phyloP scores from a whole-genome alignment of 306 rosid genomes.

The Vicia faba region DNA sequence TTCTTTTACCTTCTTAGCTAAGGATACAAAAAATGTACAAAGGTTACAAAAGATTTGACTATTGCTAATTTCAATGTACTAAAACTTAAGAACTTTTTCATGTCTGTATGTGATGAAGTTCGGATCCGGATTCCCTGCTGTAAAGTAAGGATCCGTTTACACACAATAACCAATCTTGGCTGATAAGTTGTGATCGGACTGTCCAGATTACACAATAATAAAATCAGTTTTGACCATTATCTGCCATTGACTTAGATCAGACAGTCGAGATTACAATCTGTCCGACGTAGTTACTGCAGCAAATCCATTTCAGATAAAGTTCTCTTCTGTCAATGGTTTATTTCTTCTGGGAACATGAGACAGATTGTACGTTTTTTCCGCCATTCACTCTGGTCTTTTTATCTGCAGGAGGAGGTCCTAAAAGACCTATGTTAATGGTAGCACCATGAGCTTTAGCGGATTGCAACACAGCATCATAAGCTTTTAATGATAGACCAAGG shows the following conservation, averaged over 20 bases:
- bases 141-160: not conserved
- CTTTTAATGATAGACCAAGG: constrained; percentile 63
- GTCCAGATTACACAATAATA: not conserved
- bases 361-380: constrained; percentile 41
- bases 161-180: not conserved
- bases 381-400: constrained; percentile 43
- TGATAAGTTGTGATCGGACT: not conserved
- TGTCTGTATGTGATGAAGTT: constrained; percentile 32
- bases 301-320: not conserved
- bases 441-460: constrained; percentile 60
- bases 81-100: constrained; percentile 30
- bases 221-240: not conserved
- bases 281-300: not conserved
- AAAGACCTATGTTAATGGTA: constrained; percentile 49
- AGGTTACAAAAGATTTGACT: constrained; percentile 33
- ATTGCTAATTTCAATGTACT: constrained; percentile 30
- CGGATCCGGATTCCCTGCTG: constrained; percentile 1
- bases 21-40: constrained; percentile 42
- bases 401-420: constrained; percentile 77
- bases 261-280: not conserved
- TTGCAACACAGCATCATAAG: constrained; percentile 67
- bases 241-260: not conserved
- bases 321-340: constrained; percentile 49
- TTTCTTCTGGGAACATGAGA: constrained; percentile 47
- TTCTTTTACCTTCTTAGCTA: constrained; percentile 27